phyloP scores from a whole-genome alignment of 768 basidiomycete species.

The Calocera viscosa region DNA sequence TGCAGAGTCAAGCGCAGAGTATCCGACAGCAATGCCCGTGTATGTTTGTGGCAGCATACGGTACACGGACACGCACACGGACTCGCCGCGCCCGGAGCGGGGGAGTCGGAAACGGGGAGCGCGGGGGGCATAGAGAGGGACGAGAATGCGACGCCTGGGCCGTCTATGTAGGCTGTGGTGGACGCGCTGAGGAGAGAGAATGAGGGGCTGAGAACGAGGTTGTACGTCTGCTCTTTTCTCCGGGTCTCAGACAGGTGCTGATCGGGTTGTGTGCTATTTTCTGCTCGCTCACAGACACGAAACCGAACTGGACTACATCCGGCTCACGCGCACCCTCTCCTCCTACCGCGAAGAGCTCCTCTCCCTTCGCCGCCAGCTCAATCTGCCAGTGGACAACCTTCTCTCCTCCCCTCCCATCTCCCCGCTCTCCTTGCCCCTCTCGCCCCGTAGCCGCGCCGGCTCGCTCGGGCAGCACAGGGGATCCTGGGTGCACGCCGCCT shows the following conservation, averaged over 20 bases:
- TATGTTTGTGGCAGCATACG: no score
- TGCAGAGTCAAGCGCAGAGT: no score
- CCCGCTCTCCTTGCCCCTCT: slow-evolving; percentile 59
- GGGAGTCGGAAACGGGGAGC: slow-evolving; percentile 8
- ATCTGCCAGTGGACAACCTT: slow-evolving; percentile 67
- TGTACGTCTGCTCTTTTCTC: slow-evolving; percentile 22
- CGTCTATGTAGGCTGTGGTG: slow-evolving; percentile 45
- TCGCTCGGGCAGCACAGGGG: not conserved
- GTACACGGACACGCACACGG: no score
- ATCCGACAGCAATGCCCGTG: no score
- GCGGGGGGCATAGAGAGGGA: slow-evolving; percentile 14
- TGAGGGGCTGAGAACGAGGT: slow-evolving; percentile 50
- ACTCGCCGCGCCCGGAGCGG: slow-evolving; percentile 10
- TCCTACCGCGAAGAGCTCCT: slow-evolving; percentile 76
- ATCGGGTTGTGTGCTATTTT: no score
- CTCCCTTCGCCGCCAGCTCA: slow-evolving; percentile 61
- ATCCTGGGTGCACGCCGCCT: not conserved
- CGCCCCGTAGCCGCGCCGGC: slow-evolving; percentile 32
- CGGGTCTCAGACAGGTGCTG: not conserved
- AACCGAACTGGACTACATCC: slow-evolving; percentile 65
- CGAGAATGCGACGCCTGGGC: slow-evolving; percentile 24
- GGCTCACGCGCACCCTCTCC: slow-evolving; percentile 62
- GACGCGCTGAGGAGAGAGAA: slow-evolving; percentile 71
- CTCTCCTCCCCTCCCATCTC: slow-evolving; percentile 49
- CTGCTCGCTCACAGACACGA: slow-evolving; percentile 36